phyloP scores from a whole-genome alignment of 768 basidiomycete species.

The Amanita rubescens region DNA sequence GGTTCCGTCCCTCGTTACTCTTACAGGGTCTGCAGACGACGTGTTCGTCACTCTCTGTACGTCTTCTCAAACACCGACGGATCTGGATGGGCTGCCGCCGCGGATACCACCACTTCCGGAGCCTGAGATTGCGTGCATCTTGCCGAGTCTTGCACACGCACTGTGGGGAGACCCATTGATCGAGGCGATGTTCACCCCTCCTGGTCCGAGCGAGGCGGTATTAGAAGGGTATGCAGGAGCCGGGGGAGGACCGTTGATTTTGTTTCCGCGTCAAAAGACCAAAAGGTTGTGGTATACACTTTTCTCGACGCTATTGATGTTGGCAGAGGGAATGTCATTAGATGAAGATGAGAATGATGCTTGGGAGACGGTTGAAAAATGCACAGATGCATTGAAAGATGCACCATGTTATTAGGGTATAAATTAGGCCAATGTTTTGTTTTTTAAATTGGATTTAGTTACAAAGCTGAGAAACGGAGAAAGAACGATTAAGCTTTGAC shows the following conservation, averaged over 20 bases:
- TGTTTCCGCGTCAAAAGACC: conserved; percentile 62
- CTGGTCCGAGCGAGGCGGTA: conserved; percentile 41
- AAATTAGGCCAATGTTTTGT: not conserved
- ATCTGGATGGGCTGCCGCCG: not conserved
- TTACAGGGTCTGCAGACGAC: conserved; percentile 52
- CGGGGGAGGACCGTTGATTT: conserved; percentile 41
- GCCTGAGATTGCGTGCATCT: conserved; percentile 34
- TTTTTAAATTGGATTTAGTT: not conserved
- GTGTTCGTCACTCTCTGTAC: conserved; percentile 40
- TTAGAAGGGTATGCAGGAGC: conserved; percentile 51
- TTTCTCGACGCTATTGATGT: conserved; percentile 50
- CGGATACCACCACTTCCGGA: conserved; percentile 8
- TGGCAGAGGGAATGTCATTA: conserved; percentile 28
- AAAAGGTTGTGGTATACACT: conserved; percentile 74
- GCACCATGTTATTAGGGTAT: conserved; percentile 8
- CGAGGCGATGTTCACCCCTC: conserved; percentile 53
- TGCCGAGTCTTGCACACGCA: conserved; percentile 45
- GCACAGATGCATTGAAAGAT: conserved; percentile 19
- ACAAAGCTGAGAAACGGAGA: not conserved
- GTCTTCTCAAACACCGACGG: not conserved
- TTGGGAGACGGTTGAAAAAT: conserved; percentile 28
- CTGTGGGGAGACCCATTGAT: conserved; percentile 75
- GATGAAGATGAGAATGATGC: conserved; percentile 19
- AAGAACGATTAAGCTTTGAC: not conserved
- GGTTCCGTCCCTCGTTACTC: conserved; percentile 59